Evolutionary conservation across 371 early-diverging fungal species (phyloP).

Genomic region (Zychaea mexicana): DNA sequence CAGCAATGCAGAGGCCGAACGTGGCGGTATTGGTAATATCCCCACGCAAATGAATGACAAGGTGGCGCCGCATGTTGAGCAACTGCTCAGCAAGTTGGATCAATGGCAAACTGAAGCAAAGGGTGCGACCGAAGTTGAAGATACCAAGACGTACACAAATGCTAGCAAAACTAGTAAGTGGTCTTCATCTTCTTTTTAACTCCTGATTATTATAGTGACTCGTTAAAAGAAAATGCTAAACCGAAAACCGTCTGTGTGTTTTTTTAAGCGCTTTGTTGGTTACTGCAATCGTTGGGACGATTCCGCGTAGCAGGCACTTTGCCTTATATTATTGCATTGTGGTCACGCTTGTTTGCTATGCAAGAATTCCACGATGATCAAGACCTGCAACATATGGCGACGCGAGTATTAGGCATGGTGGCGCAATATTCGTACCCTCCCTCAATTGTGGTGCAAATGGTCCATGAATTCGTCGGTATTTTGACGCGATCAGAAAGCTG

Average conservation of each 20-base stretch:
- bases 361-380: slow-evolving; percentile 77
- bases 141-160: slow-evolving; percentile 64
- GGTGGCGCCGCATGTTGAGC: slow-evolving; percentile 27
- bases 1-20: neutral
- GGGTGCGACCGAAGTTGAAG: slow-evolving; percentile 28
- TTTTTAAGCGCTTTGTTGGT: slow-evolving; percentile 66
- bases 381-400: slow-evolving; percentile 69
- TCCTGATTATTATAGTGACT: too few species aligned
- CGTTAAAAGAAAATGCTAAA: too few species aligned
- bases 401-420: slow-evolving; percentile 50
- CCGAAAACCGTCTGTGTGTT: neutral
- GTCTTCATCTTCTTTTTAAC: too few species aligned
- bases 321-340: slow-evolving; percentile 52
- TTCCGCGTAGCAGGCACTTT: slow-evolving; percentile 58
- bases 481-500: slow-evolving; percentile 65
- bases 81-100: slow-evolving; percentile 32
- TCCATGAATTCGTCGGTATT: slow-evolving; percentile 59
- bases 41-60: slow-evolving; percentile 32
- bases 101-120: slow-evolving; percentile 43
- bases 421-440: slow-evolving; percentile 63
- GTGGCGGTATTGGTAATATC: slow-evolving; percentile 42
- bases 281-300: slow-evolving; percentile 54
- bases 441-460: slow-evolving; percentile 45
- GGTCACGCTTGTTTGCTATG: slow-evolving; percentile 70
- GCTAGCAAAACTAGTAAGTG: slow-evolving; percentile 71